Evolutionary conservation across 352 stramenopile species (phyloP).

Genomic region (Phytophthora aleatoria): DNA sequence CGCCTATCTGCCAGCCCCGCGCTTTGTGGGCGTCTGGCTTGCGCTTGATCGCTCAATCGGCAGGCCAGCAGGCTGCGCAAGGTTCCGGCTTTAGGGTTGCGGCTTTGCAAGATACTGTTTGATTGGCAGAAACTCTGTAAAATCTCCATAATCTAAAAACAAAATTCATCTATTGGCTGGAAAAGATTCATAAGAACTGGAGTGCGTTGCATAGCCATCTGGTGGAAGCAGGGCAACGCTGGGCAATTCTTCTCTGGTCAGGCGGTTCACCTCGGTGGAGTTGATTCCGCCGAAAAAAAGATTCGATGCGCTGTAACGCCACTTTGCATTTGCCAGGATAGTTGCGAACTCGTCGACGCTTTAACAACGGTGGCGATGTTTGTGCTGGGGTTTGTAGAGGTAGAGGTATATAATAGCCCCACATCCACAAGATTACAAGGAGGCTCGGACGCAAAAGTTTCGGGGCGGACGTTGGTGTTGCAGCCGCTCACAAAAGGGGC

Average conservation of each 20-base stretch:
- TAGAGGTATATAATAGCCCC: background rate
- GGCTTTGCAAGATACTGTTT: constrained; percentile 4
- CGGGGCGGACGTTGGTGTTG: constrained; percentile 20
- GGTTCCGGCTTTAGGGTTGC: constrained; percentile 35
- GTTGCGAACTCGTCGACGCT: too few relatives aligned
- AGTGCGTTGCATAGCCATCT: constrained; percentile 20
- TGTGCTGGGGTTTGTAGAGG: too few relatives aligned
- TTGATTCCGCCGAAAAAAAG: constrained; percentile 8
- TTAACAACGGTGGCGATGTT: too few relatives aligned
- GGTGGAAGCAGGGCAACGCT: constrained; percentile 15
- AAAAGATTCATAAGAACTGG: constrained; percentile 19
- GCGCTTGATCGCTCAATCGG: constrained; percentile 25
- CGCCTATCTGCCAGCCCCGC: constrained; percentile 27
- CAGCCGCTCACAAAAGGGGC: constrained; percentile 28
- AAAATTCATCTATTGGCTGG: constrained; percentile 31
- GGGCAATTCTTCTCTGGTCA: constrained; percentile 10
- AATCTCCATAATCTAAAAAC: background rate
- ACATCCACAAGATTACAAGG: too few relatives aligned
- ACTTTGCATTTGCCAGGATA: too few relatives aligned
- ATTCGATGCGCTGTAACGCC: background rate
- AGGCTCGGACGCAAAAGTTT: background rate
- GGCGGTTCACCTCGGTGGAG: constrained; percentile 9
- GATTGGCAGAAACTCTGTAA: constrained; percentile 19
- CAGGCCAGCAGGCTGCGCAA: constrained; percentile 18
- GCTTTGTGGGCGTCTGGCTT: constrained; percentile 28